A percentile compares a stretch with the other conserved stretches of the same genome.
Conservation (phyloP, 208 protist genomes). For the Porcisia hertigi region DNA sequence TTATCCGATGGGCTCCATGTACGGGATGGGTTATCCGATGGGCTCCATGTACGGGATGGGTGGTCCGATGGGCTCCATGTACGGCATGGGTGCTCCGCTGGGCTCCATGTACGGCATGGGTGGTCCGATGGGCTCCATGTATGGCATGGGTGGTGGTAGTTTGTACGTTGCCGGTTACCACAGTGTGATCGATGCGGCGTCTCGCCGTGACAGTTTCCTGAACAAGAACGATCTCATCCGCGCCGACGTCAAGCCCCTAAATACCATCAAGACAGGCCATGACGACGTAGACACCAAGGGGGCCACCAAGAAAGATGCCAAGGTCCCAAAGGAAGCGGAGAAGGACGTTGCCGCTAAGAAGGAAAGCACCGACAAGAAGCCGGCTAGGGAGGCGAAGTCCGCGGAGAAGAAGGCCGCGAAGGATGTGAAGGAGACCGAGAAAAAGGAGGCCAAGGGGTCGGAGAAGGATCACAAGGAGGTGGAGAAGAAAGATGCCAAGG, state of each 20-base stretch:
- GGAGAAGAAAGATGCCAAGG: not conserved
- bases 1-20: constrained; percentile 18
- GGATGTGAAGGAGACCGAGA: constrained; percentile 11
- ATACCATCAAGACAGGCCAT: constrained; percentile 14
- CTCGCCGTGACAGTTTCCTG: constrained; percentile 65
- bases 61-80: constrained; percentile 8
- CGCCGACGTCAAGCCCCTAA: constrained; percentile 53
- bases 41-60: constrained; percentile 41
- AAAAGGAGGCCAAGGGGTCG: not conserved
- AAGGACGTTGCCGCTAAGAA: constrained; percentile 20
- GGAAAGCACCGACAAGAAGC: constrained; percentile 14
- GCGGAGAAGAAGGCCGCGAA: constrained; percentile 12
- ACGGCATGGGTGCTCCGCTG: constrained; percentile 22
- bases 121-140: constrained; percentile 53
- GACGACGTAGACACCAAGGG: constrained; percentile 11
- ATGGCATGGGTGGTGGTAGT: constrained; percentile 48
- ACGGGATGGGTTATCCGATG: constrained; percentile 17
- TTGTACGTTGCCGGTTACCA: constrained; percentile 43
- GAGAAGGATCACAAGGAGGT: not conserved
- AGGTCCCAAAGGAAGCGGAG: not conserved
- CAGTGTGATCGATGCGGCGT: constrained; percentile 61
- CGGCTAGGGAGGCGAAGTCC: constrained; percentile 9
- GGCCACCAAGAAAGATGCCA: constrained; percentile 13
- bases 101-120: constrained; percentile 28
- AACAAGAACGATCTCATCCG: constrained; percentile 63